Base-by-base conservation (phyloP, 108 stramenopile genomes). In the Skeletonema grethae region DNA sequence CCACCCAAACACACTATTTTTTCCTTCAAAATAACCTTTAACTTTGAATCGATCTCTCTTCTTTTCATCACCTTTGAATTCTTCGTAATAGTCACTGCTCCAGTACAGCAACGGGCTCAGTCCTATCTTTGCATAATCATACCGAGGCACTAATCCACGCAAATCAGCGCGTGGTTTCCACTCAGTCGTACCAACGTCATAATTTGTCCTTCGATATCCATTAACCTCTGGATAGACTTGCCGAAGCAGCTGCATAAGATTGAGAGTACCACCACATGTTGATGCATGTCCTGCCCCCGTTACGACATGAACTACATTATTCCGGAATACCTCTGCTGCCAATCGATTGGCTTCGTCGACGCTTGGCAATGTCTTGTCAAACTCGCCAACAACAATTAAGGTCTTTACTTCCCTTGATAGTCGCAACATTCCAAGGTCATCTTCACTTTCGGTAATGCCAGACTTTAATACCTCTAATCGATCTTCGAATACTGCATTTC, bases 261-360 rank as follows among this genome's bases (percentile, higher is more conserved):
- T 82, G 36, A 89, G 53, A 28, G 90, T 80, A 38, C 88, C 88
- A 20, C 95, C 95, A 73, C 90, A 88, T 1, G 95, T 93, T 15
- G 80, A 82, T 18, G 95, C 95, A 79, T 95, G 95, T 16, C 95
- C 95, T 43, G 90, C 92, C 13, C 87, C 90, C 1, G 85, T 66
- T 3, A 95, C 92, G 12, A 89, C 79, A 74, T 90, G 90, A 20
- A 90, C 83, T 3, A 60, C 34, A 41, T 69, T 38, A 59, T 85
- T 67, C 25, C 80, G 71, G 20, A 83, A 70, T 29, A 85, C 57
- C 3, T 73, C 32, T 7, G 60, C 69, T n/a, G 74, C 63, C 30
- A 95, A 65, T 41, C 92, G 84, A 43, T 87, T 68, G 8, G 91
- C 90, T 71, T 95, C 95, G 12, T 72, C 90, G 22, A 88, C 62